Conservation (phyloP, 768 basidiomycete species). For the Serendipita vermifera region DNA sequence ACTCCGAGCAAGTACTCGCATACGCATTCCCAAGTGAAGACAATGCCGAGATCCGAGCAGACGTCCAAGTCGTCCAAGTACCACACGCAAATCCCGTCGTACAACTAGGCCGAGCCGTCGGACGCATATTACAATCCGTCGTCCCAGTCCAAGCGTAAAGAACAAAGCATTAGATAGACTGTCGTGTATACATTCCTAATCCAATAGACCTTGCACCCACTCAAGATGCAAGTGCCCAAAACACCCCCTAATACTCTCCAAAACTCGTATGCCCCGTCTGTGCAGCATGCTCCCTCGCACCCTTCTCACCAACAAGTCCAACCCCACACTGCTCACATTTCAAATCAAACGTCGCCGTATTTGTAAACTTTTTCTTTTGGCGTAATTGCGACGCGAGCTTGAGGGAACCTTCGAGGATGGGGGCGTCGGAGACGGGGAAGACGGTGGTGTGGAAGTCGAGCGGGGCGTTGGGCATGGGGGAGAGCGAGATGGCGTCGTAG, state of each 20-base stretch:
- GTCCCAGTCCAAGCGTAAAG: not conserved
- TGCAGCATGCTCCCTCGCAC: constrained; percentile 75
- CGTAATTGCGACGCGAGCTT: constrained; percentile 62
- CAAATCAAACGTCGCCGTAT: constrained; percentile 82
- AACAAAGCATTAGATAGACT: not conserved
- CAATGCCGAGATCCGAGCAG: not conserved
- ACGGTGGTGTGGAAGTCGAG: constrained; percentile 82
- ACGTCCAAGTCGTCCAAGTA: not conserved
- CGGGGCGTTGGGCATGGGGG: constrained; percentile 64
- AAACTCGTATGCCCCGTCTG: constrained; percentile 76
- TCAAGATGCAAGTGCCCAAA: no score
- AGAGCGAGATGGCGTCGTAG: constrained; percentile 80
- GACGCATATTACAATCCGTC: not conserved
- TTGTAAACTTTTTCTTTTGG: constrained; percentile 73
- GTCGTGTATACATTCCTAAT: no score
- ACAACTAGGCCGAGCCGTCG: not conserved
- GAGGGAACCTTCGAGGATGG: constrained; percentile 27
- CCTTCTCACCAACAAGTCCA: constrained; percentile 89
- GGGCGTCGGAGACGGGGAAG: constrained; percentile 44
- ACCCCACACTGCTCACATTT: constrained; percentile 76
- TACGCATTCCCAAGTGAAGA: not conserved
- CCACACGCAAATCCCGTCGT: not conserved
- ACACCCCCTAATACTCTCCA: constrained; percentile 66
- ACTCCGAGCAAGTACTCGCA: not conserved
- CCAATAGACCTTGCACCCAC: no score